phyloP scores from a whole-genome alignment of 768 basidiomycete species.

The Neoboletus magnificus region DNA sequence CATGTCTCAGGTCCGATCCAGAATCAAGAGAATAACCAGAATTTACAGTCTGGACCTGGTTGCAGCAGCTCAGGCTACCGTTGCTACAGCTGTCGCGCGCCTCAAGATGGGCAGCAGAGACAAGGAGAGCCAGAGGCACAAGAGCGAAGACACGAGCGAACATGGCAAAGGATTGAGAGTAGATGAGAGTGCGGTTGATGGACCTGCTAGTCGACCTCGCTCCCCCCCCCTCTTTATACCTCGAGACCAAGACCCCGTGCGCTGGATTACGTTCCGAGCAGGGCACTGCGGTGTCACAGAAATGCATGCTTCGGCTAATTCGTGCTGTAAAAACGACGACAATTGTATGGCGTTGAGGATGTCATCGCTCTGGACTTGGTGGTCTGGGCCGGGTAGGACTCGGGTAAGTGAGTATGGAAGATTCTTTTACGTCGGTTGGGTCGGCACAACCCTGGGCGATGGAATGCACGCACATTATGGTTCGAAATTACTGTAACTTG shows the following conservation, averaged over 20 bases:
- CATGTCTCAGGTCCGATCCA: neutral
- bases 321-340: neutral
- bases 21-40: too few relatives aligned
- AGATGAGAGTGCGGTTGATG: neutral
- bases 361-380: too few relatives aligned
- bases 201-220: neutral
- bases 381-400: neutral
- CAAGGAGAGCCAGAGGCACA: conserved; percentile 17
- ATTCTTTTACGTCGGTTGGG: conserved; percentile 1
- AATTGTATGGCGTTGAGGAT: neutral
- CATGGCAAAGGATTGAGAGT: neutral
- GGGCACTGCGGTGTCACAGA: neutral
- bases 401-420: neutral
- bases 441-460: neutral
- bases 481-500: neutral
- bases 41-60: conserved; percentile 2
- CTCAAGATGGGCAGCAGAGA: conserved; percentile 1
- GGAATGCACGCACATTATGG: neutral
- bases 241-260: neutral
- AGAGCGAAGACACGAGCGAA: conserved; percentile 19
- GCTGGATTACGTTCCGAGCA: conserved; percentile 1
- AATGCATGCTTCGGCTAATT: neutral
- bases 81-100: conserved; percentile 1
- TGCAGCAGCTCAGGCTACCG: conserved; percentile 20
- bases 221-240: conserved; percentile 8